Base-by-base conservation (phyloP, 352 stramenopile species). In the Phytophthora litchii region DNA sequence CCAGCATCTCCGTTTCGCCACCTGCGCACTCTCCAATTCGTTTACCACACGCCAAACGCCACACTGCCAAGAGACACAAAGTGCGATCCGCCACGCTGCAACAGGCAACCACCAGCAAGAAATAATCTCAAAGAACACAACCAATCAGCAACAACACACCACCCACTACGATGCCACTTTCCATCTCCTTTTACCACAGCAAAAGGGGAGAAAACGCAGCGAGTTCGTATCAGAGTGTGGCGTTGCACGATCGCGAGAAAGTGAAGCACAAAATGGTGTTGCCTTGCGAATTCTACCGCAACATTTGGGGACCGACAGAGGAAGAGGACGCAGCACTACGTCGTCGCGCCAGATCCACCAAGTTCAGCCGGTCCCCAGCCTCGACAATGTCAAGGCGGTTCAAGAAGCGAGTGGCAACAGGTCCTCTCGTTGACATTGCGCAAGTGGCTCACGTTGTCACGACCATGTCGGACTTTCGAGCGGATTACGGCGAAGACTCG, bases 371-470 rank as follows among this genome's bases (percentile, higher is more conserved):
- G 9, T 67, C 38, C 1, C 54, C 65, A 11, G 44, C 63, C 6
- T 73, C 67, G 14, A 40, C 41, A 29, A 49, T n/a, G 37, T 72
- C 65, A 0, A 35, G 54, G 4, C 60, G 41, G 29, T 73, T 61
- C 51, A 84, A 82, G 55, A 75, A 78, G 44, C 71, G 72, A 11
- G 35, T 72, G 27, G 60, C 48, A 1, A 67, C 68, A 0, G 74
- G 69, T 0, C 76, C 71, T 3, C 60, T 86, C n/a, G 67, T 88
- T 3, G 78, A 88, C 61, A 91, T 93, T 50, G 48, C 66, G 19
- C 83, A 93, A 50, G 83, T 93, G 35, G 83, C 83, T 3, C 72
- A 93, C 57, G 78, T 84, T 3, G 70, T 93, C 17, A 88, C 78
- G 25, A 86, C 74, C 11, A 67, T 80, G 55, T 80, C 68, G 1